Base-by-base conservation (phyloP, 2,329 filamentous ascomycete genomes). In the Paecilomyces dactylethromorphus region DNA sequence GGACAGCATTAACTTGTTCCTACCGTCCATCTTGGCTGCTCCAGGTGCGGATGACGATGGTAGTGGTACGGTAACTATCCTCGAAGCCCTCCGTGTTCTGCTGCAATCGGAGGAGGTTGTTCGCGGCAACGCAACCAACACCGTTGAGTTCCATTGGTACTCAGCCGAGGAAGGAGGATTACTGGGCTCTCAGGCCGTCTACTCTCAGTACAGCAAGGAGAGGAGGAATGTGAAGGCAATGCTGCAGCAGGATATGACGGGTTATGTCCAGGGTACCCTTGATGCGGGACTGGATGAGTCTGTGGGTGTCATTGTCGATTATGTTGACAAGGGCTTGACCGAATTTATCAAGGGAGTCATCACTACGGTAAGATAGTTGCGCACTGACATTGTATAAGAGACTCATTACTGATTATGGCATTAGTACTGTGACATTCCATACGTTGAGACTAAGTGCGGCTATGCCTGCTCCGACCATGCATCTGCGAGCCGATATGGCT, bases 201-300 rank as follows among this genome's bases (percentile, higher is more conserved):
- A 97, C 80, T 82, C 84, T 55, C 78, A 84, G 7, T 97, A 97
- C 70, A 87, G 90, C 75, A 85, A 87, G 71, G 76, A 84, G 22
- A 82, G 83, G 32, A 84, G 87, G 26, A 86, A 93, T 64, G 83
- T 97, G 74, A 95, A 93, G 78, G 93, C 93, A 33, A 97, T 97
- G 94, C 84, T 97, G 57, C 93, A 97, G 79, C 93, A 97, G 76
- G 93, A 97, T 75, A 97, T 97, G 93, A 96, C 91, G 1, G 93
- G 93, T 18, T 97, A 89, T 72, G 84, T 92, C 4, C 86, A 92
- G 72, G 87, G 87, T 68, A 96, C 92, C 0, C 78, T 94, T 21
- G 89, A 94, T 64, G 88, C 90, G 2, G 92, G 92, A 60, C 82
- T 90, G 74, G 83, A 86, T 4, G 93, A 97, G 80, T 88, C 87